These are phyloP conservation scores for Suillus discolor DNA, from an alignment of 768 basidiomycete genomes.

Conservation along the genomic window DNA sequence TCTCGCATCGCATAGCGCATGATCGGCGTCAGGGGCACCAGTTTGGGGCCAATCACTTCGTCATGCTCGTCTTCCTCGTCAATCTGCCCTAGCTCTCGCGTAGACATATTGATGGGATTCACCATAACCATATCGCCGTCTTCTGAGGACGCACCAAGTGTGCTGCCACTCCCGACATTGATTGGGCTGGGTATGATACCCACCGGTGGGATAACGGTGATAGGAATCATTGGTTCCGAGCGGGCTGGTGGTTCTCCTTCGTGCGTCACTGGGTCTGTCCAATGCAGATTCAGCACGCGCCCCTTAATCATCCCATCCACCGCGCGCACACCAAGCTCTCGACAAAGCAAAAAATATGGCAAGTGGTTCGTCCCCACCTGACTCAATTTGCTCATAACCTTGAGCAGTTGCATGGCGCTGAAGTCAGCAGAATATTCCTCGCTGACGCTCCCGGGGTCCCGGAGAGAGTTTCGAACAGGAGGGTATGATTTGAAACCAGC, in stretches of 20 bases:
- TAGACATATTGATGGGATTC: conserved; percentile 35
- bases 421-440: conserved; percentile 67
- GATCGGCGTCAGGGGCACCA: conserved; percentile 78
- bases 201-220: conserved; percentile 29
- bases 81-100: conserved; percentile 45
- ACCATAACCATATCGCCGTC: conserved; percentile 55
- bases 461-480: conserved; percentile 32
- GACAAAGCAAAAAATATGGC: conserved; percentile 80
- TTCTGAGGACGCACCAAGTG: conserved; percentile 41
- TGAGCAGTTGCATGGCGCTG: conserved; percentile 75
- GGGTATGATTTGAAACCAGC: conserved; percentile 67
- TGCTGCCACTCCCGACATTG: conserved; percentile 35
- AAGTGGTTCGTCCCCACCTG: conserved; percentile 64
- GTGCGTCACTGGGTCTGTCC: conserved; percentile 70
- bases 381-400: conserved; percentile 79
- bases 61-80: conserved; percentile 56
- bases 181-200: conserved; percentile 27
- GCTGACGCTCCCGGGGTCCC: conserved; percentile 21
- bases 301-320: conserved; percentile 87
- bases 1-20: conserved; percentile 85
- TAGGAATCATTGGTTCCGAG: conserved; percentile 28
- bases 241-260: conserved; percentile 42
- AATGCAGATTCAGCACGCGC: conserved; percentile 71
- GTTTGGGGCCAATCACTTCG: conserved; percentile 68
- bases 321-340: conserved; percentile 80